These are phyloP conservation scores for Blastomyces silverae DNA, from an alignment of 2,329 filamentous ascomycete species.

Conservation along the genomic window DNA sequence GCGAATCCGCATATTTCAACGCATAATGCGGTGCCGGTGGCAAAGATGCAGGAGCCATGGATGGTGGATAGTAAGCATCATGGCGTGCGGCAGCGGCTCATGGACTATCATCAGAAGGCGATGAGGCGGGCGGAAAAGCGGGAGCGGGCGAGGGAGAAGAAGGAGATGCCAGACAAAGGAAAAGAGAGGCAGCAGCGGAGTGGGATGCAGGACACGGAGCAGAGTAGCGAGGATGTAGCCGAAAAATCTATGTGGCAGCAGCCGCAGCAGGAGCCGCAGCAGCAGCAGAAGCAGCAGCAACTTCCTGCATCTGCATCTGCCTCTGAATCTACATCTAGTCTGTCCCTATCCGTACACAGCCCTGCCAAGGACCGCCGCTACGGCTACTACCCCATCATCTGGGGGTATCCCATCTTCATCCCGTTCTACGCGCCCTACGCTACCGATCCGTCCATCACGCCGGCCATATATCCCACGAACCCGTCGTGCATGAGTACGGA, in stretches of 20 bases:
- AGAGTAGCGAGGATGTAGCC: background rate
- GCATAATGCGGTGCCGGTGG: constrained; percentile 57
- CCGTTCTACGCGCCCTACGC: constrained; percentile 45
- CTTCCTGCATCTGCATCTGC: background rate
- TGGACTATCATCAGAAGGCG: constrained; percentile 25
- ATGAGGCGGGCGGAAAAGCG: background rate
- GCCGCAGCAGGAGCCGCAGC: too few relatives aligned
- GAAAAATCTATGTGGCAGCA: background rate
- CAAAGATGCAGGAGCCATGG: constrained; percentile 15
- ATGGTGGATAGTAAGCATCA: background rate
- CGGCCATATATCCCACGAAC: constrained; percentile 40
- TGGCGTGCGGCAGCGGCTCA: constrained; percentile 30
- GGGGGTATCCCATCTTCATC: constrained; percentile 43
- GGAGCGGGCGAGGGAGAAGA: background rate
- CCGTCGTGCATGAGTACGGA: constrained; percentile 42
- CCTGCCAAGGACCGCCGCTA: background rate
- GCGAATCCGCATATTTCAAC: constrained; percentile 63
- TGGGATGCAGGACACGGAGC: background rate
- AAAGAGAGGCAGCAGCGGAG: background rate
- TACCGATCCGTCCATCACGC: constrained; percentile 39
- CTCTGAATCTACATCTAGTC: background rate
- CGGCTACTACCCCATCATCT: constrained; percentile 33
- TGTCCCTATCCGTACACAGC: background rate
- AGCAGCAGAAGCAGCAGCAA: background rate
- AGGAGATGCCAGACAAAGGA: background rate